These are phyloP conservation scores for Microthlaspi erraticum DNA, from an alignment of 345 rosid genomes.

Conservation along the genomic window DNA sequence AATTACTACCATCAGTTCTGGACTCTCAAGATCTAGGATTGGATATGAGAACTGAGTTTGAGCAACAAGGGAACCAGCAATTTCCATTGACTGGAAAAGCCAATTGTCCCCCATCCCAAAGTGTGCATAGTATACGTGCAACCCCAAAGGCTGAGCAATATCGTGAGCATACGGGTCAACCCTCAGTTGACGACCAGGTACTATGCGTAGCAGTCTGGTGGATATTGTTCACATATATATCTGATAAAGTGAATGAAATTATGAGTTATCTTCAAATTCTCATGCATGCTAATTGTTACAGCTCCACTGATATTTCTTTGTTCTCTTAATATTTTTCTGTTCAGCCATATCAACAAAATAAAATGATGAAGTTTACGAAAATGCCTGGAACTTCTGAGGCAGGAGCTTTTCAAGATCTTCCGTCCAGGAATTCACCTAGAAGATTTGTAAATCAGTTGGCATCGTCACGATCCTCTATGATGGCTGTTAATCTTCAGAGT, in stretches of 20 bases:
- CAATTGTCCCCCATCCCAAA: constrained; percentile 53
- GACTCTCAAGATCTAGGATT: constrained; percentile 57
- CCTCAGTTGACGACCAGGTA: constrained; percentile 62
- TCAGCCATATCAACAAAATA: constrained; percentile 64
- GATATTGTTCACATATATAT: constrained; percentile 15
- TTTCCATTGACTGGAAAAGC: constrained; percentile 50
- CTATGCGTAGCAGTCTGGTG: constrained; percentile 32
- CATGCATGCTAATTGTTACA: constrained; percentile 13
- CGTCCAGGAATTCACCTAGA: constrained; percentile 46
- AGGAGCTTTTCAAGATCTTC: constrained; percentile 47
- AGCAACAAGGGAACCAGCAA: constrained; percentile 55
- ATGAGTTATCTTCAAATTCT: constrained; percentile 26
- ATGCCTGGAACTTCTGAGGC: constrained; percentile 51
- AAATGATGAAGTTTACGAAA: constrained; percentile 51
- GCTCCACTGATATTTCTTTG: constrained; percentile 15
- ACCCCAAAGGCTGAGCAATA: constrained; percentile 43
- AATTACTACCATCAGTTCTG: constrained; percentile 52
- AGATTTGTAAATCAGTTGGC: constrained; percentile 51
- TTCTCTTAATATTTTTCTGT: constrained; percentile 13
- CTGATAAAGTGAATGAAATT: constrained; percentile 27
- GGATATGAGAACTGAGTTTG: constrained; percentile 56
- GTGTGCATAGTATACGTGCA: constrained; percentile 43
- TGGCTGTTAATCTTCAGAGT: constrained; percentile 55
- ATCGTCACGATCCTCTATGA: constrained; percentile 48
- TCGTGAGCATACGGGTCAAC: constrained; percentile 47